These are phyloP conservation scores for Populus euphratica DNA, from an alignment of 345 rosid species.

Conservation along the genomic window DNA sequence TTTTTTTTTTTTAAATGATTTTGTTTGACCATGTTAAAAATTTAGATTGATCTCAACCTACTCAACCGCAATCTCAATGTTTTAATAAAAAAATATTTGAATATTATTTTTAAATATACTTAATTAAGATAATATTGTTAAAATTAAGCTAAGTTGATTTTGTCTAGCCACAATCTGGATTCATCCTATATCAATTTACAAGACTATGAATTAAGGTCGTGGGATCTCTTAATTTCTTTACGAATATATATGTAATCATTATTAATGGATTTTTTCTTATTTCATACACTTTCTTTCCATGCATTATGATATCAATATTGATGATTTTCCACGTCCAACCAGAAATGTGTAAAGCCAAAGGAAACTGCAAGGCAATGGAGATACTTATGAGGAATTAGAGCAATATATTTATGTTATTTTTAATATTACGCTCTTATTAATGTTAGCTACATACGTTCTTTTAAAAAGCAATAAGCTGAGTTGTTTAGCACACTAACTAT, in stretches of 20 bases:
- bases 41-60: too few relatives aligned
- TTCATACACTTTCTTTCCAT: background rate
- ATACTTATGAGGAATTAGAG: background rate
- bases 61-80: too few relatives aligned
- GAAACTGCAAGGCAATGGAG: background rate
- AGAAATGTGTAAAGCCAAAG: background rate
- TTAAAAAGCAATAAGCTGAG: constrained; percentile 30
- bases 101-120: too few relatives aligned
- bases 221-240: background rate
- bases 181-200: too few relatives aligned
- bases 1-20: too few relatives aligned
- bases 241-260: background rate
- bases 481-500: constrained; percentile 38
- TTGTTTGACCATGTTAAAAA: too few relatives aligned
- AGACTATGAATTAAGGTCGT: background rate
- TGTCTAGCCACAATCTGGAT: too few relatives aligned
- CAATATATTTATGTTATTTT: background rate
- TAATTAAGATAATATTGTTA: too few relatives aligned
- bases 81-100: too few relatives aligned
- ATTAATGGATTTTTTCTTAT: background rate
- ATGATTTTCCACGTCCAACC: background rate
- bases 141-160: too few relatives aligned
- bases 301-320: background rate
- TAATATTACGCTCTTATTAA: too few relatives aligned
- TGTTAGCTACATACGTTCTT: background rate